Percentiles rank a stretch among this genome's conserved stretches.
Evolutionary conservation across 306 rosid genomes (phyloP).

Genomic region (Prunus armeniaca): DNA sequence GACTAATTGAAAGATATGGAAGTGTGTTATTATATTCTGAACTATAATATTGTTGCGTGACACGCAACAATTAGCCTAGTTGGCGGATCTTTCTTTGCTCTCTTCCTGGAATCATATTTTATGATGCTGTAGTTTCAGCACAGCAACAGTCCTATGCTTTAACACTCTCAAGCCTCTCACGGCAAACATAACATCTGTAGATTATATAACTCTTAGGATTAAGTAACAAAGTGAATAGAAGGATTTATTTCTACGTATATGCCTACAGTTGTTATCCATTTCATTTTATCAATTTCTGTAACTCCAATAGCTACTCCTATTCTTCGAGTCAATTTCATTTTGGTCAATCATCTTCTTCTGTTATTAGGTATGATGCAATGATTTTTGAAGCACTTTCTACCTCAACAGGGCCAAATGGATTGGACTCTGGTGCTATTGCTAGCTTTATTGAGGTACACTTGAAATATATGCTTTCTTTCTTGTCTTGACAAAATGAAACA

Average conservation of each 20-base stretch:
- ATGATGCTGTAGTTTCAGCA: neutral
- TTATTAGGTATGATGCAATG: constrained; percentile 28
- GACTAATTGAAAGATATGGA: neutral
- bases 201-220: too few relatives aligned
- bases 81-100: constrained; percentile 3
- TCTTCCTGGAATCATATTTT: neutral
- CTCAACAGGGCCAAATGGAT: constrained; percentile 33
- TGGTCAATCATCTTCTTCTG: neutral
- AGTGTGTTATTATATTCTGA: constrained; percentile 3
- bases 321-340: constrained; percentile 1
- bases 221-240: neutral
- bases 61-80: neutral
- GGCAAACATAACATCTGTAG: neutral
- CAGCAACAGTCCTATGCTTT: neutral
- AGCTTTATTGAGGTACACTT: constrained; percentile 38
- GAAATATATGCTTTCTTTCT: neutral
- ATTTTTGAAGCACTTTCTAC: constrained; percentile 38
- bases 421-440: constrained; percentile 35
- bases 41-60: neutral
- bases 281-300: neutral
- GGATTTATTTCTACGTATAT: neutral
- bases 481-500: neutral
- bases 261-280: neutral
- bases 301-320: neutral
- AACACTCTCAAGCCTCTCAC: neutral